Evolutionary conservation across 2,329 filamentous ascomycete genomes (phyloP), one percentile per base, ranked within the genome.

Genomic region (Trichoderma asperellum): DNA sequence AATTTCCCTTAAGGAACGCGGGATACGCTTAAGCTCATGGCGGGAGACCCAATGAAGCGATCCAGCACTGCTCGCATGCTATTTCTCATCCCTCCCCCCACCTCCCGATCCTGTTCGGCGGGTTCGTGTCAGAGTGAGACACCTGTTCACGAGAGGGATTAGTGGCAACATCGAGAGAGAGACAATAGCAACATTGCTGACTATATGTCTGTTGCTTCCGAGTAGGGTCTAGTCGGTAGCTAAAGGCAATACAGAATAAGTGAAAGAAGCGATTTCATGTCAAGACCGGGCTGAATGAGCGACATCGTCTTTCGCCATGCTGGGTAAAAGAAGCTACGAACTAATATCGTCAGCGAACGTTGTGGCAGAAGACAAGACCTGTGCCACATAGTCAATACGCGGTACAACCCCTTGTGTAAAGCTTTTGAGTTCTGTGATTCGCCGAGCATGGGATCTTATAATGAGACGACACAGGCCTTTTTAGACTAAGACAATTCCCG

Each of bases 111-210:
- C 55, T 43, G 34, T 12, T 10, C 55, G 40, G 53, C 16, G 40
- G 53, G 58, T 40, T 29, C 52, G 63, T 66, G 63, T 66, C 55
- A 66, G 55, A 32, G 53, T 66, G 29, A 66, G 63, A 66, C 63
- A 66, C 35, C 34, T 5, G 27, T 21, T 29, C 52, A 65, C 34
- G 2, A 43, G 21, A 56, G 62, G n/a, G 34, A 65, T 21, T 47
- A 47, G n/a, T 34, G 37, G 63, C 24, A 18, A 14, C 29, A 40
- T 56, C 29, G 43, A 21, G 29, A 12, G 29, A 12, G 27, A 58
- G 12, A 49, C 14, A 21, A 32, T 37, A 4, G 14, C 21, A 52
- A 21, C 12, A 21, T 32, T 47, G 8, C 18, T 47, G 27, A 18
- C 16, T 10, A 6, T 35, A 14, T 8, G 18, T 14, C 18, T 32